Evolutionary conservation across 1,284 basidiomycete species (phyloP).

Genomic region (Trichosporon sp.): DNA sequence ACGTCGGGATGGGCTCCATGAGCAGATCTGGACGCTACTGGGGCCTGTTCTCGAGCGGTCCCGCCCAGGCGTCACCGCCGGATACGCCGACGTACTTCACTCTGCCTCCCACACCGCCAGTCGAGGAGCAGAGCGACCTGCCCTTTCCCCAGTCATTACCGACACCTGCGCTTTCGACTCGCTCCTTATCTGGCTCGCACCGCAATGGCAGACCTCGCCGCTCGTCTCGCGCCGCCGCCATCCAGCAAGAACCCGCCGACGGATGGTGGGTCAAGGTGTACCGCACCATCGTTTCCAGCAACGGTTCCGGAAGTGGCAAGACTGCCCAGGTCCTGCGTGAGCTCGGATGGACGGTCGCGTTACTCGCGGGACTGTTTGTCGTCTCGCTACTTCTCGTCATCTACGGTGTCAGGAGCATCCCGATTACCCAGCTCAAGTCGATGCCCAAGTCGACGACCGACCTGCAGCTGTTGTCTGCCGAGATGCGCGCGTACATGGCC

Average conservation of each 20-base stretch:
- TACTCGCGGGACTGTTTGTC: constrained; percentile 50
- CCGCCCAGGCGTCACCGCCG: constrained; percentile 25
- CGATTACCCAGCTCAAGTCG: constrained; percentile 54
- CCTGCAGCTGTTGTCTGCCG: constrained; percentile 54
- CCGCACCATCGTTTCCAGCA: constrained; percentile 24
- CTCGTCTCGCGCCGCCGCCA: constrained; percentile 26
- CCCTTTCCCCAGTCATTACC: constrained; percentile 42
- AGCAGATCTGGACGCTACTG: constrained; percentile 38
- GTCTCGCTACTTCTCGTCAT: constrained; percentile 49
- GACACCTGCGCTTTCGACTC: constrained; percentile 53
- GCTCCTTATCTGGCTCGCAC: constrained; percentile 39
- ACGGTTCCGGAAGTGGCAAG: constrained; percentile 44
- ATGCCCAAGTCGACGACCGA: constrained; percentile 56
- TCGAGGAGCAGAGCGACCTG: constrained; percentile 27
- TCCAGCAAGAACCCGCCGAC: constrained; percentile 26
- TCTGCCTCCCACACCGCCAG: constrained; percentile 44
- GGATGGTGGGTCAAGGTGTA: constrained; percentile 35
- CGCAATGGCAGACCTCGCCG: constrained; percentile 26
- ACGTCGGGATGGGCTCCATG: constrained; percentile 16
- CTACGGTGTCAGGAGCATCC: constrained; percentile 50
- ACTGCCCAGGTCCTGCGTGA: constrained; percentile 50
- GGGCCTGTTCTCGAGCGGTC: constrained; percentile 36
- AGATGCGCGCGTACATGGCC: constrained; percentile 56
- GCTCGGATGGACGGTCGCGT: constrained; percentile 54
- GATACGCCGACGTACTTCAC: constrained; percentile 43